Conservation (phyloP, 169 alveolate species). For the Babesia gibsoni region DNA sequence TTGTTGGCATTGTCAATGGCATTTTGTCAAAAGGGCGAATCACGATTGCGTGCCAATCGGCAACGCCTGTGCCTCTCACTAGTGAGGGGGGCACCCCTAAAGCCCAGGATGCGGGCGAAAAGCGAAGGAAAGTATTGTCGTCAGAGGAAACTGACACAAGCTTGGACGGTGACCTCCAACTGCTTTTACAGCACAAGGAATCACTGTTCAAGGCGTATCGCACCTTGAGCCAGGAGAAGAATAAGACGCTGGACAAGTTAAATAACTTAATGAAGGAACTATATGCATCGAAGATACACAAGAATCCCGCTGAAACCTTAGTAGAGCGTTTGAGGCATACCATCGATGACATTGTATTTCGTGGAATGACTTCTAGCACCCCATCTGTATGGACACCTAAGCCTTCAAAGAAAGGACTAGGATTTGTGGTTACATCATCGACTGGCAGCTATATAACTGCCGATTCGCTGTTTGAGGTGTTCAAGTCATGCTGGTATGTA, state of each 20-base stretch:
- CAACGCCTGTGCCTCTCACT: background rate
- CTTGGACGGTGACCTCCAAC: background rate
- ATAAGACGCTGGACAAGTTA: conserved; percentile 2
- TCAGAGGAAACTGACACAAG: background rate
- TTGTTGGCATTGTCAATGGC: background rate
- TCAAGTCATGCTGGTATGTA: conserved; percentile 38
- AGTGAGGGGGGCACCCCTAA: background rate
- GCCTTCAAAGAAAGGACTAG: background rate
- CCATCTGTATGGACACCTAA: background rate
- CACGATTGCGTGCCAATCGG: background rate
- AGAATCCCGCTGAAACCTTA: background rate
- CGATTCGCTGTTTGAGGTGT: conserved; percentile 16
- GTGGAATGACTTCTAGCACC: conserved; percentile 5
- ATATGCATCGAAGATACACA: background rate
- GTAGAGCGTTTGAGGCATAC: background rate
- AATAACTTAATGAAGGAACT: conserved; percentile 13
- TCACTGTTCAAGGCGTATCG: conserved; percentile 22
- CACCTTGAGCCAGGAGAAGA: conserved; percentile 26
- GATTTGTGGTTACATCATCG: background rate
- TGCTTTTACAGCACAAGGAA: conserved; percentile 3
- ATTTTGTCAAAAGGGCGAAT: background rate
- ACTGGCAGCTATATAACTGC: background rate
- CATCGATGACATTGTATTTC: conserved; percentile 20
- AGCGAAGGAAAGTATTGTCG: conserved; percentile 18
- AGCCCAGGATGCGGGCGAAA: background rate